Percentiles rank a stretch among this genome's conserved stretches.
Conservation (phyloP, 2,329 filamentous ascomycete genomes). For the Diaporthe sp. region DNA sequence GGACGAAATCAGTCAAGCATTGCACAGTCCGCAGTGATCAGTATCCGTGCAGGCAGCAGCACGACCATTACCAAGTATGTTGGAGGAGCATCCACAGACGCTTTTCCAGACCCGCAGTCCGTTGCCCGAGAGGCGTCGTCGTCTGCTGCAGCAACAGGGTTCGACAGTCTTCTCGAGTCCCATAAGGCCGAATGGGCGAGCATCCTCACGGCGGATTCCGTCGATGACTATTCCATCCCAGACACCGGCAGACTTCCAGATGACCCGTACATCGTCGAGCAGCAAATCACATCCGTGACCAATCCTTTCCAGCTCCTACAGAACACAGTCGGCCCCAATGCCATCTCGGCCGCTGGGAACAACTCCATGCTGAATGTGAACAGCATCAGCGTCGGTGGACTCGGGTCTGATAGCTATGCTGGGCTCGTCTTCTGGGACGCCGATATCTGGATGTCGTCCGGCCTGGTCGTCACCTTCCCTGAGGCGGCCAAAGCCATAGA, state of each 20-base stretch:
- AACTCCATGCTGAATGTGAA: constrained; percentile 37
- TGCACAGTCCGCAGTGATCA: constrained; percentile 69
- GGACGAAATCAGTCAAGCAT: constrained; percentile 73
- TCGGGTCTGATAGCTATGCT: constrained; percentile 37
- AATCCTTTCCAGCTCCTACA: constrained; percentile 70
- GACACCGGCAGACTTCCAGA: constrained; percentile 68
- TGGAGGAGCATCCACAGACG: constrained; percentile 77
- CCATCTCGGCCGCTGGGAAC: constrained; percentile 60
- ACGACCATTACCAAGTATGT: constrained; percentile 75
- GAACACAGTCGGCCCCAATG: constrained; percentile 56
- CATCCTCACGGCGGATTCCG: constrained; percentile 70
- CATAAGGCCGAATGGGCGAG: constrained; percentile 73
- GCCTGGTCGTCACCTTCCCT: constrained; percentile 31
- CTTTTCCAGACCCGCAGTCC: constrained; percentile 68
- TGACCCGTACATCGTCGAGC: constrained; percentile 67
- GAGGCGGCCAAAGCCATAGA: constrained; percentile 31
- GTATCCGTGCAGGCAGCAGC: constrained; percentile 63
- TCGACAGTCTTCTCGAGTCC: constrained; percentile 62
- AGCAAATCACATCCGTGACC: constrained; percentile 64
- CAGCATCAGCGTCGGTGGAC: constrained; percentile 49
- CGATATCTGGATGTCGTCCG: constrained; percentile 37
- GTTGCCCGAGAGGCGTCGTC: constrained; percentile 68
- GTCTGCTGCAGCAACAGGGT: constrained; percentile 62
- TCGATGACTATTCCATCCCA: constrained; percentile 70
- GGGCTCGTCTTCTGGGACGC: constrained; percentile 38